Evolutionary conservation across 257 asterid genomes (phyloP).

Genomic region (Mentha longifolia): DNA sequence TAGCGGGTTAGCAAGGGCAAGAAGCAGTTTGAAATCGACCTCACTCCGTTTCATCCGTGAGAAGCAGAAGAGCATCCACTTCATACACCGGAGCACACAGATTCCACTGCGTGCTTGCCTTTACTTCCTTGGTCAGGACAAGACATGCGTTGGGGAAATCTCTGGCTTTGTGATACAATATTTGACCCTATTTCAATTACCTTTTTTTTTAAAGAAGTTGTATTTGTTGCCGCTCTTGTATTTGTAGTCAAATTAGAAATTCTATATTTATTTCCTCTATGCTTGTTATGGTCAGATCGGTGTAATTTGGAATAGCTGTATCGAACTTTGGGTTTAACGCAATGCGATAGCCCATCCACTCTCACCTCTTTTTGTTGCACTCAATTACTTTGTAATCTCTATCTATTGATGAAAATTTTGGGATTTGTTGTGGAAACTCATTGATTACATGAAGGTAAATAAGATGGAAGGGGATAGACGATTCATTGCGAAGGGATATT

Average conservation of each 20-base stretch:
- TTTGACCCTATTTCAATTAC: too few relatives aligned
- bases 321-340: too few relatives aligned
- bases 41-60: slow-evolving; percentile 66
- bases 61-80: slow-evolving; percentile 6
- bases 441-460: too few relatives aligned
- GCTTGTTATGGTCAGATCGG: neutral
- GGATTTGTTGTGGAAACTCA: too few relatives aligned
- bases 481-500: too few relatives aligned
- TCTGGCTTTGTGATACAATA: neutral
- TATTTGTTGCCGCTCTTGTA: neutral
- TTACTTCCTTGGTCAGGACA: neutral
- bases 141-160: neutral
- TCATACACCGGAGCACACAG: neutral
- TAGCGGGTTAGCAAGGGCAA: slow-evolving; percentile 94
- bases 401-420: too few relatives aligned
- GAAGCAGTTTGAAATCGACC: slow-evolving; percentile 73
- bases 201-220: too few relatives aligned
- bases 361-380: too few relatives aligned
- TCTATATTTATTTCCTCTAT: neutral
- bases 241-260: neutral
- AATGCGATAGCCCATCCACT: too few relatives aligned
- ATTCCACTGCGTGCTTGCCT: neutral
- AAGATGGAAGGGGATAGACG: too few relatives aligned
- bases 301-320: too few relatives aligned
- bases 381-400: too few relatives aligned